Evolutionary conservation across 371 early-diverging fungal genomes (phyloP).

Genomic region (Blakeslea trispora): DNA sequence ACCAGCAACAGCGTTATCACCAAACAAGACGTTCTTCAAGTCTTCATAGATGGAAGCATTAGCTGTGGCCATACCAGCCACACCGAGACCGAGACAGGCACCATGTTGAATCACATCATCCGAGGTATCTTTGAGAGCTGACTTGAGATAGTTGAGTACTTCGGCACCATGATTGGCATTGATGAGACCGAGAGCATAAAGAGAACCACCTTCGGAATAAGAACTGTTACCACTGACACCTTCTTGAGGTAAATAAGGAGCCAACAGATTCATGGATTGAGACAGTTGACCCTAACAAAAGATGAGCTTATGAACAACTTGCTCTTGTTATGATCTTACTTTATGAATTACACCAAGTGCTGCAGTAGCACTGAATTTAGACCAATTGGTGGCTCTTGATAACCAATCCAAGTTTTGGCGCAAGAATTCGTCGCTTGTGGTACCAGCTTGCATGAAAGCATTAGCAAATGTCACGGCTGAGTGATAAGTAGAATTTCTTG

Average conservation of each 20-base stretch:
- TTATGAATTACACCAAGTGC: constrained; percentile 99
- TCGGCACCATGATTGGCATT: constrained; percentile 91
- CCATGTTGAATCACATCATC: constrained; percentile 97
- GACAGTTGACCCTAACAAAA: constrained; percentile 77
- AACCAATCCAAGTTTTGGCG: constrained; percentile 98
- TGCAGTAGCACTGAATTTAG: constrained; percentile 98
- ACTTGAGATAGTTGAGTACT: constrained; percentile 81
- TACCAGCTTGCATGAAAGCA: constrained; percentile 98
- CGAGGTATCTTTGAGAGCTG: constrained; percentile 78
- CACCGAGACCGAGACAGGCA: constrained; percentile 96
- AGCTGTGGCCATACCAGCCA: constrained; percentile 95
- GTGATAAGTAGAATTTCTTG: constrained; percentile 91
- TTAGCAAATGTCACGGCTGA: constrained; percentile 97
- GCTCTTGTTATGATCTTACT: too few species aligned
- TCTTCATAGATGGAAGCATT: constrained; percentile 85
- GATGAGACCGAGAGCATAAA: constrained; percentile 98
- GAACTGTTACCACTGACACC: constrained; percentile 76
- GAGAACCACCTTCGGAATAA: constrained; percentile 97
- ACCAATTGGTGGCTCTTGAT: constrained; percentile 97
- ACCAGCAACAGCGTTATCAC: constrained; percentile 95
- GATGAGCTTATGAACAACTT: too few species aligned
- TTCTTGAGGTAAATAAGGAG: constrained; percentile 94
- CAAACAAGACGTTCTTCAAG: constrained; percentile 84
- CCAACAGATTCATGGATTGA: constrained; percentile 81
- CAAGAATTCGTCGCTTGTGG: constrained; percentile 98